Conservation (phyloP, 2,329 filamentous ascomycete species). For the Arthrobotrys musiformis region DNA sequence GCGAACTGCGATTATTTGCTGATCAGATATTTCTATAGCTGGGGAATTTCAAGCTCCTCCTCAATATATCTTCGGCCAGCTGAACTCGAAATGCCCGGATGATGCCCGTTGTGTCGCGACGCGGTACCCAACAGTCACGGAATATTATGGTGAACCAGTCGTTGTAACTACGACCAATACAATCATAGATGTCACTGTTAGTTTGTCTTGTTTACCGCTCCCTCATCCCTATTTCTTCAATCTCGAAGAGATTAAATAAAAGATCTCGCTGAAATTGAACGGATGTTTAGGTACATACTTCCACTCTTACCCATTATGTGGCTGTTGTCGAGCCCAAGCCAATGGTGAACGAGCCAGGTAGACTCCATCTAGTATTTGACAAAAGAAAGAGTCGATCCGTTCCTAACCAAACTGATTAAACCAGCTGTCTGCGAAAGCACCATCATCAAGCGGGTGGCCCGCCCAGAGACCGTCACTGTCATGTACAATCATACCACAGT, state of each 20-base stretch:
- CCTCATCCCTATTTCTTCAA: background rate
- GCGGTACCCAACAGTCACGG: slow-evolving; percentile 11
- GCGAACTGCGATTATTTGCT: background rate
- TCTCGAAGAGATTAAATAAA: slow-evolving; percentile 3
- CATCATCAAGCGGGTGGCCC: slow-evolving; percentile 11
- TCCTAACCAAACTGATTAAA: slow-evolving; percentile 15
- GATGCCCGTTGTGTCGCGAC: slow-evolving; percentile 1
- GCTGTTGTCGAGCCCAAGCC: slow-evolving; percentile 14
- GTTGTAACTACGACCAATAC: slow-evolving; percentile 10
- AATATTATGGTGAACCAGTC: slow-evolving; percentile 14
- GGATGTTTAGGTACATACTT: slow-evolving; percentile 11
- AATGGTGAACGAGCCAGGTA: slow-evolving; percentile 19
- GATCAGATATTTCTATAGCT: background rate
- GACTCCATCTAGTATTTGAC: slow-evolving; percentile 1
- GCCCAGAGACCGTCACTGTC: slow-evolving; percentile 12
- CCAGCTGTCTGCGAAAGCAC: slow-evolving; percentile 17
- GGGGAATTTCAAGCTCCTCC: slow-evolving; percentile 1
- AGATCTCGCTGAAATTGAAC: slow-evolving; percentile 8
- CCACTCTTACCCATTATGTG: slow-evolving; percentile 16
- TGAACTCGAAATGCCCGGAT: background rate
- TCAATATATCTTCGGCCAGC: slow-evolving; percentile 10
- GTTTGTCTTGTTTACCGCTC: background rate
- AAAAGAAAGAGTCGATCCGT: slow-evolving; percentile 10
- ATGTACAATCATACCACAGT: slow-evolving; percentile 13
- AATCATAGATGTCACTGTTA: slow-evolving; percentile 11